Evolutionary conservation across 768 basidiomycete species (phyloP), one percentile per base, ranked within the genome.

Genomic region (Daedaleopsis nitida): DNA sequence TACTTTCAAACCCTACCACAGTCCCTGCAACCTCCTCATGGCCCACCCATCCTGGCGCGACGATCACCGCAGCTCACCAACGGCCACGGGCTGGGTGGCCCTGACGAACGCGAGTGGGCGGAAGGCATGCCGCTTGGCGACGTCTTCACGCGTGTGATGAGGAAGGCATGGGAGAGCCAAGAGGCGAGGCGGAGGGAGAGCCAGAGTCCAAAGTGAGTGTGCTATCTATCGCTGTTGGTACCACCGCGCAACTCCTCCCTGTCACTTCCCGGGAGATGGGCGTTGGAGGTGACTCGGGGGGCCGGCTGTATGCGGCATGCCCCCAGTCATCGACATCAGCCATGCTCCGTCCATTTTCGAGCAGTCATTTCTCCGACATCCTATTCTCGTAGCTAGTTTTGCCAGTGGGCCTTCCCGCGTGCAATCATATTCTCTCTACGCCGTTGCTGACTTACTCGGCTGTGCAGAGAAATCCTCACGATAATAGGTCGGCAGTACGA

Each of bases 401-500:
- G n/a, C n/a, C n/a, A n/a, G n/a, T n/a, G n/a, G n/a, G n/a, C n/a
- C n/a, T n/a, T n/a, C n/a, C n/a, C n/a, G n/a, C n/a, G n/a, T n/a
- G n/a, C n/a, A n/a, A n/a, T 32, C 27, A 32, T 32, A 32, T 32
- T 38, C 52, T 21, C 62, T 57, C 44, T 42, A 32, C 54, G 13
- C 43, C 14, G 39, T 38, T 32, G 10, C 38, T 44, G 42, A 38
- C 58, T 17, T 37, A 7, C 23, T 57, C 19, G 48, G 23, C 52
- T 47, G 13, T 19, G 3, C 67, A 91, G 91, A 68, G 79, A 81
- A 8, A 69, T 96, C 43, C 75, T 96, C 17, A 71, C 79, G 32
- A 80, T 83, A 12, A 77, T 97, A 16, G 91, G 94, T 3, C 78
- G 80, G 66, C 97, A 96, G 75, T 91, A 96, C 71, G 93, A 94